Conservation (phyloP, 176 grass and related monocot species). For the Zoysia japonica region DNA sequence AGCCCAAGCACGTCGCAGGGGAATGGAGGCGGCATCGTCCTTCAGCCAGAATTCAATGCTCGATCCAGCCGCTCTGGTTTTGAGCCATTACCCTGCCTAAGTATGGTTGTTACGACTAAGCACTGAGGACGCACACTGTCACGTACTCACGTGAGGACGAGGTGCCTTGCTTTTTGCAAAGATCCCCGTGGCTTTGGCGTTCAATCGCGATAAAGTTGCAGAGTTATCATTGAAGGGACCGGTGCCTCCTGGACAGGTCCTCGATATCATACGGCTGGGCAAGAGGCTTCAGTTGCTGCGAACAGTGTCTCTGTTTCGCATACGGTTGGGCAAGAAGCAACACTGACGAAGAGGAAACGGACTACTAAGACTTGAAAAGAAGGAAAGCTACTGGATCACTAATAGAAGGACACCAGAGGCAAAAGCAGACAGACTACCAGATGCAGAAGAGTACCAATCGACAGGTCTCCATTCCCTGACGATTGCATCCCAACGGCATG, state of each 20-base stretch:
- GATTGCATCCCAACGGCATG: constrained; percentile 34
- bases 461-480: not conserved
- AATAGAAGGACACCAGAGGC: not conserved
- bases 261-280: constrained; percentile 22
- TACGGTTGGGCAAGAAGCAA: too few species aligned
- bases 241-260: constrained; percentile 13
- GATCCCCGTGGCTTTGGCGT: constrained; percentile 34
- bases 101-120: not conserved
- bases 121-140: not conserved
- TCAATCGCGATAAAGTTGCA: constrained; percentile 36
- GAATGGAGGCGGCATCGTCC: not conserved
- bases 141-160: constrained; percentile 20
- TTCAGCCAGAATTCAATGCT: constrained; percentile 1
- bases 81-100: not conserved
- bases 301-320: too few species aligned
- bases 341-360: not conserved
- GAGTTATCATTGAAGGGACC: constrained; percentile 11
- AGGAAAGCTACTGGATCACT: not conserved
- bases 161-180: constrained; percentile 28
- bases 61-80: constrained; percentile 4
- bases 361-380: not conserved
- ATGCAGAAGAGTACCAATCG: not conserved
- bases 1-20: not conserved
- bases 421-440: not conserved
- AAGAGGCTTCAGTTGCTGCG: too few species aligned